Conservation (phyloP, 108 stramenopile species). For the Cyclotella atomus region DNA sequence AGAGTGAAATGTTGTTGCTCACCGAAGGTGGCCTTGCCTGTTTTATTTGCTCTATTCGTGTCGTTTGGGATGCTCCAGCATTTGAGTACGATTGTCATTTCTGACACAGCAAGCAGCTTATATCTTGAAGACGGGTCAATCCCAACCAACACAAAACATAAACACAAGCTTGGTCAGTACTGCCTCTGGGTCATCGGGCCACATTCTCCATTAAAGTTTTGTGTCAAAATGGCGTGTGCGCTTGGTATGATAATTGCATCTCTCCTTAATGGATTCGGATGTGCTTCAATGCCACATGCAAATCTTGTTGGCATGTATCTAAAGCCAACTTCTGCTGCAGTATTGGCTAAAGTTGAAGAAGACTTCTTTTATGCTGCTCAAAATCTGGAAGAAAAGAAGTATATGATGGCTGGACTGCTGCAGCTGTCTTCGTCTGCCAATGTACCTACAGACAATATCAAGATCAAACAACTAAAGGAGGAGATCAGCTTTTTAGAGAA, state of each 20-base stretch:
- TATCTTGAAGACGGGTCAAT: neutral
- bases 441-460: conserved; percentile 36
- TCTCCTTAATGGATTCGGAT: conserved; percentile 80
- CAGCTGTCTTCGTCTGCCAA: conserved; percentile 18
- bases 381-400: conserved; percentile 40
- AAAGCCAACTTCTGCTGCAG: conserved; percentile 54
- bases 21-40: neutral
- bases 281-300: conserved; percentile 76
- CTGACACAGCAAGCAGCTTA: neutral
- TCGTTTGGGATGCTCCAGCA: conserved; percentile 27
- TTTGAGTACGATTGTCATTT: conserved; percentile 54
- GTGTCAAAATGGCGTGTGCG: conserved; percentile 68
- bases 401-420: conserved; percentile 15
- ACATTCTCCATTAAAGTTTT: conserved; percentile 21
- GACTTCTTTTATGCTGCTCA: conserved; percentile 51
- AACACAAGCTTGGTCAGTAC: neutral
- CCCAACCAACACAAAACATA: neutral
- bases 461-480: conserved; percentile 48
- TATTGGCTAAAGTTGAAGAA: conserved; percentile 56
- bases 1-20: conserved; percentile 17
- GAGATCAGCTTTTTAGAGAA: conserved; percentile 72
- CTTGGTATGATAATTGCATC: conserved; percentile 71
- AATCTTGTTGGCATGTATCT: conserved; percentile 68
- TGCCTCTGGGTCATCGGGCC: neutral
- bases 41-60: neutral